Evolutionary conservation across 2,329 filamentous ascomycete species (phyloP), one percentile per base, ranked within the genome.

Genomic region (Diaporthe eres): DNA sequence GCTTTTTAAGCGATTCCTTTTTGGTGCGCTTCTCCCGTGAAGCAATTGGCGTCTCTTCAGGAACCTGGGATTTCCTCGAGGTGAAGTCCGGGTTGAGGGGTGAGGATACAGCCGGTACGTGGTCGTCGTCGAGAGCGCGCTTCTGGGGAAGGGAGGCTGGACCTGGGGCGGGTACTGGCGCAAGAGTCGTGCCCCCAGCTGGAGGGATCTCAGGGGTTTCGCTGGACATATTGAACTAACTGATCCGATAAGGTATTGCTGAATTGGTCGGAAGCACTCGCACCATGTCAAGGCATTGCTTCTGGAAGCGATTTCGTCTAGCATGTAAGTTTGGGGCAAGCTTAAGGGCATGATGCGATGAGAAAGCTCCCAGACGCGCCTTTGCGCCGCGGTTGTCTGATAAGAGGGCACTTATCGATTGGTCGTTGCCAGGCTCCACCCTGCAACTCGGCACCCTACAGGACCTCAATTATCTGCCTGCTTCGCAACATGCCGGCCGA

Each of bases 71-170:
- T 77, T 79, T 80, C 15, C 77, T 72, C 5, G 76, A 19, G 13
- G 78, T 90, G 77, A 88, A 87, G 61, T 93, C 91, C 63, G 92
- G 92, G 79, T 95, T 95, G 77, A 96, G 89, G 39, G 94, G 94
- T 15, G 94, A 96, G 3, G 94, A 91, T 2, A 95, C 88, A 17
- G 92, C 88, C 6, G 94, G 94, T 77, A 89, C 89, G 83, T 95
- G 92, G 81, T 91, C 91, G 80, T 94, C 93, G 77, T 94, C 92
- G 42, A 93, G 87, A 31, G 87, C 85, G 76, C 92, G 91, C 80
- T 94, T 94, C 81, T 93, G 89, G 4, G 92, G 91, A 34, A 93
- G 85, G 13, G 87, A 87, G 70, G 88, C 85, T 82, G 89, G 78
- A 55, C 53, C 7, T 34, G 73, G 51, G 31, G 57, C 34, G 9